Evolutionary conservation across 345 rosid genomes (phyloP).

Genomic region (Euphorbia lathyris): DNA sequence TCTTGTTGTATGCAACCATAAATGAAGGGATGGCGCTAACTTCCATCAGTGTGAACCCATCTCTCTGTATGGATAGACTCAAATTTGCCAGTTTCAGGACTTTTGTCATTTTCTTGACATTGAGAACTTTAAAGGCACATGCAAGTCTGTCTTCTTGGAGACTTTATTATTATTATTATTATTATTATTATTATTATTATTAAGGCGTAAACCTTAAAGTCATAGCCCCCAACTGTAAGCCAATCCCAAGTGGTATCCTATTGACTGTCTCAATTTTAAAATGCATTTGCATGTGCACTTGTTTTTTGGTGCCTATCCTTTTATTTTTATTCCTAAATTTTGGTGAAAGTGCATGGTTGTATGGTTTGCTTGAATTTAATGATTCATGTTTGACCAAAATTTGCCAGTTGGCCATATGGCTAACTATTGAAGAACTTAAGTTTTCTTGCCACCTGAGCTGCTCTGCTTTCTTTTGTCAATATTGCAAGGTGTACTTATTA

Average conservation of each 20-base stretch:
- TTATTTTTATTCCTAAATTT: background rate
- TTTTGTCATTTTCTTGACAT: conserved; percentile 13
- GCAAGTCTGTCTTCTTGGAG: conserved; percentile 12
- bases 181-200: too few relatives aligned
- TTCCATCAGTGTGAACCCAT: conserved; percentile 17
- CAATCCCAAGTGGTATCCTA: background rate
- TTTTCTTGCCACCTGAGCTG: background rate
- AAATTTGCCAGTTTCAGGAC: background rate
- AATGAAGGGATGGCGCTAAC: background rate
- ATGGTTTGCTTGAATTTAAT: conserved; percentile 9
- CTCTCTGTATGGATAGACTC: conserved; percentile 11
- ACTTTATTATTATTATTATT: too few relatives aligned
- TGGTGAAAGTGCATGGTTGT: background rate
- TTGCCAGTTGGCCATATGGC: background rate
- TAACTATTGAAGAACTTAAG: background rate
- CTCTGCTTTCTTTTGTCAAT: background rate
- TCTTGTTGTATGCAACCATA: background rate
- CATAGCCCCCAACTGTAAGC: background rate
- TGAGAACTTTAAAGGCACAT: conserved; percentile 16
- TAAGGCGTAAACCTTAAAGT: background rate
- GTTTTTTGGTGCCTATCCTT: conserved; percentile 4
- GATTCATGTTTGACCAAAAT: background rate
- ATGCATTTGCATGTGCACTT: background rate
- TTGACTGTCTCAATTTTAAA: background rate
- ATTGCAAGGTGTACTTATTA: background rate